Percentiles rank a stretch among this genome's conserved stretches.
phyloP scores from a whole-genome alignment of 163 green algal species.

The Trebouxia gelatinosa region DNA sequence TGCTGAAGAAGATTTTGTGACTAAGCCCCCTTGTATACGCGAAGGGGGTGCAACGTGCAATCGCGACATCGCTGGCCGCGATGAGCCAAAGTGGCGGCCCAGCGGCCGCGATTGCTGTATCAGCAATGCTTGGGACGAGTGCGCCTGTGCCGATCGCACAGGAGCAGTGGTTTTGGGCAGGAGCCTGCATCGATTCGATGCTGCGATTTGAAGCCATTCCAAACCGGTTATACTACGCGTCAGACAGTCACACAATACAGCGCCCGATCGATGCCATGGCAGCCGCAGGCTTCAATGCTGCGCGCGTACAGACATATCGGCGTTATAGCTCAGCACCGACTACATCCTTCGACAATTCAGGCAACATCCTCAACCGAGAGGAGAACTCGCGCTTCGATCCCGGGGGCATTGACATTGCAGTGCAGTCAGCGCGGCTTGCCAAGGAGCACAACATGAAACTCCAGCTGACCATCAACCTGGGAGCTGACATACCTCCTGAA shows the following conservation, averaged over 20 bases:
- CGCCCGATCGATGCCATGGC: not conserved
- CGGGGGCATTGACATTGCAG: not conserved
- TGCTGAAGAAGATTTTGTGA: no score
- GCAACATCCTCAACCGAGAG: not conserved
- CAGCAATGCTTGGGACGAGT: no score
- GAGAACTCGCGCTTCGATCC: not conserved
- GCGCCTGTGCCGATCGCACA: no score
- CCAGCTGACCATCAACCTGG: not conserved
- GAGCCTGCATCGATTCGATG: not conserved
- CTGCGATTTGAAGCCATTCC: not conserved
- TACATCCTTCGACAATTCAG: not conserved
- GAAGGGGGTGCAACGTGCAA: no score
- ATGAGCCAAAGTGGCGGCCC: no score
- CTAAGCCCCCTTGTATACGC: no score
- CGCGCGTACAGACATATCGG: not conserved
- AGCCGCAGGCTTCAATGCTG: not conserved
- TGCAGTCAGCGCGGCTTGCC: not conserved
- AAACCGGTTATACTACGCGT: not conserved
- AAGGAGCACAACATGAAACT: not conserved
- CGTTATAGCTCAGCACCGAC: not conserved
- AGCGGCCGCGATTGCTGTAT: no score
- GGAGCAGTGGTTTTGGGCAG: no score
- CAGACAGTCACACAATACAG: not conserved
- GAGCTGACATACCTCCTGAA: not conserved
- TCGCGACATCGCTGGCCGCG: no score